Conservation (phyloP, 176 grass and related monocot genomes). For the Pontederia paniculata region DNA sequence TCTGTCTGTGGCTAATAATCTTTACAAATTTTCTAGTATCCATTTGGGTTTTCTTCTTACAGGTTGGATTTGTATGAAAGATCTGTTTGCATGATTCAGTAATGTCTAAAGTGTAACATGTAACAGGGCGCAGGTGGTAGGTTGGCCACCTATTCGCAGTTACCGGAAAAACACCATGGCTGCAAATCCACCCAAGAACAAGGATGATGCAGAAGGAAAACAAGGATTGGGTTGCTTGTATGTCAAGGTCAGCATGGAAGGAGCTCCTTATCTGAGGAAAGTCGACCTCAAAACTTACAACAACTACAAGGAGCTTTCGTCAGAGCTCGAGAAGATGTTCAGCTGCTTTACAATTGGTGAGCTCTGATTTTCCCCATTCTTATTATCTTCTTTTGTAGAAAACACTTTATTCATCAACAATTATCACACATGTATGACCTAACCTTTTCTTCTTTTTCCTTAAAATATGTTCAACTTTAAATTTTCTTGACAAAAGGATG, state of each 20-base stretch:
- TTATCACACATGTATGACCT: not conserved
- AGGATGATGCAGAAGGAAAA: slow-evolving; percentile 46
- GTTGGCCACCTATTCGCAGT: slow-evolving; percentile 82
- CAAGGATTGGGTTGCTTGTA: slow-evolving; percentile 44
- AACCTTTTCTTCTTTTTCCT: not conserved
- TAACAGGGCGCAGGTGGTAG: slow-evolving; percentile 76
- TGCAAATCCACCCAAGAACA: slow-evolving; percentile 42
- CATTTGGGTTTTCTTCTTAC: no score
- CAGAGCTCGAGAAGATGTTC: slow-evolving; percentile 82
- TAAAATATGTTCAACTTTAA: not conserved
- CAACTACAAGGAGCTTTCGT: slow-evolving; percentile 58
- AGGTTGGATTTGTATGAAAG: no score
- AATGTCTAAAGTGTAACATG: not conserved
- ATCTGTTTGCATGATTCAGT: no score
- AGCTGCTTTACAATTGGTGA: slow-evolving; percentile 64
- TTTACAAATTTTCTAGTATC: no score
- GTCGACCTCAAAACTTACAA: slow-evolving; percentile 73
- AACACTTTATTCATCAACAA: not conserved
- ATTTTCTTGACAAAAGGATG: not conserved
- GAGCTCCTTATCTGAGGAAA: slow-evolving; percentile 75
- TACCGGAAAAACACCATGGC: slow-evolving; percentile 74
- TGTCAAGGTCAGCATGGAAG: slow-evolving; percentile 92
- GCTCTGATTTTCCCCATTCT: slow-evolving; percentile 3
- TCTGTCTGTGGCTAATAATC: no score
- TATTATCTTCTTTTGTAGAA: not conserved